Evolutionary conservation across 208 protist species (phyloP).

Genomic region (Acanthamoeba quina): DNA sequence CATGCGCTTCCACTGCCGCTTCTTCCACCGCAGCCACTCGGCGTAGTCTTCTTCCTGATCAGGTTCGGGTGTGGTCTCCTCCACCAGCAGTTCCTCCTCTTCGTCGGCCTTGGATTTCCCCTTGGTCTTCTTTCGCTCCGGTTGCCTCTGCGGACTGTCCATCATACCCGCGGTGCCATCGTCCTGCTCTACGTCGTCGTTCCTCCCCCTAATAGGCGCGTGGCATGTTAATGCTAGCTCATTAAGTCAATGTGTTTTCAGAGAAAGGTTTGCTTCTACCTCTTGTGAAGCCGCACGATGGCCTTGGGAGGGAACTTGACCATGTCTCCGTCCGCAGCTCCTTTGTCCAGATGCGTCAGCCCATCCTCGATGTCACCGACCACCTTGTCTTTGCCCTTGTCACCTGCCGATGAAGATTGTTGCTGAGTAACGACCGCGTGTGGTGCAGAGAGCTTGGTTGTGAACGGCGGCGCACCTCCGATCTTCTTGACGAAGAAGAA

Average conservation of each 20-base stretch:
- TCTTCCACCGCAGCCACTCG: constrained; percentile 68
- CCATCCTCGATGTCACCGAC: constrained; percentile 82
- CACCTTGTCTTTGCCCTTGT: neutral
- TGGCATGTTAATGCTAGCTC: neutral
- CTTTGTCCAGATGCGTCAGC: constrained; percentile 50
- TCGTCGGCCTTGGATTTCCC: constrained; percentile 42
- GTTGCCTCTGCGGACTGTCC: neutral
- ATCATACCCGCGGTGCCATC: constrained; percentile 69
- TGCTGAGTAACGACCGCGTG: too few relatives aligned
- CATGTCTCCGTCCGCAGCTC: constrained; percentile 6
- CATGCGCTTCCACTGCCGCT: constrained; percentile 81
- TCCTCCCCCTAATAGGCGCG: neutral
- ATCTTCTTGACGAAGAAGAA: constrained; percentile 74
- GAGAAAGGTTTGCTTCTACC: neutral
- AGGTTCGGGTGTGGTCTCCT: constrained; percentile 54
- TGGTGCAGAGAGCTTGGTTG: neutral
- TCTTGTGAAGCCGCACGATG: constrained; percentile 70
- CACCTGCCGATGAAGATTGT: neutral
- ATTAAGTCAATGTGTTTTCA: neutral
- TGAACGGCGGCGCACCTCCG: neutral
- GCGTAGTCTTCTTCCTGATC: constrained; percentile 50
- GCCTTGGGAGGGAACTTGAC: constrained; percentile 58
- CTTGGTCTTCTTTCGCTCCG: constrained; percentile 63
- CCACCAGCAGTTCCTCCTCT: neutral
- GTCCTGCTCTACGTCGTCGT: constrained; percentile 32